Percentiles rank a stretch among this genome's conserved stretches.
Conservation (phyloP, 495 filamentous ascomycete species). For the Usnea hakonensis region DNA sequence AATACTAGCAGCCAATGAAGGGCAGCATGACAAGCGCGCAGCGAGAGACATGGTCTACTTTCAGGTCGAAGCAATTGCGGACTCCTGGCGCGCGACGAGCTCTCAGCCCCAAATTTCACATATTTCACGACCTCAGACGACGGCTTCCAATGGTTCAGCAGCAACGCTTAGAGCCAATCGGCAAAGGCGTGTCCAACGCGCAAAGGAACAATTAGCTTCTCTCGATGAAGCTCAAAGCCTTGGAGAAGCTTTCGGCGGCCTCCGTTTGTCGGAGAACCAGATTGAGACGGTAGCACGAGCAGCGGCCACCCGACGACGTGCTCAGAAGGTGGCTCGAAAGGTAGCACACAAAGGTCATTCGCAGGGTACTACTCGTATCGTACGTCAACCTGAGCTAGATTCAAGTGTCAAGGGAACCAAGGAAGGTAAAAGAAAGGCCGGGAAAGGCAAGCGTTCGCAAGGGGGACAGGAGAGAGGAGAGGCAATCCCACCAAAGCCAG, state of each 20-base stretch:
- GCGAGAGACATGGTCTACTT: constrained; percentile 4
- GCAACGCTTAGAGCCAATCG: background rate
- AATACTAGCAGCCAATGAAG: constrained; percentile 37
- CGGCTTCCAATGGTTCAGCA: background rate
- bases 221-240: background rate
- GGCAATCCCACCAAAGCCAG: background rate
- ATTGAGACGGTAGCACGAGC: background rate
- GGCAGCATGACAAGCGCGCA: constrained; percentile 21
- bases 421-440: background rate
- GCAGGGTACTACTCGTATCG: background rate
- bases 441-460: background rate
- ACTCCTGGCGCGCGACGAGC: constrained; percentile 5
- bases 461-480: background rate
- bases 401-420: background rate
- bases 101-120: background rate
- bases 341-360: background rate
- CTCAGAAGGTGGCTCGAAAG: background rate
- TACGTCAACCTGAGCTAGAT: background rate
- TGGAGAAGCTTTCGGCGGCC: background rate
- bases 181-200: background rate
- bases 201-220: background rate
- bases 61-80: background rate
- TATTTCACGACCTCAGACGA: background rate
- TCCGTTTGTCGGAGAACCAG: background rate
- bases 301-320: background rate